phyloP scores from a whole-genome alignment of 306 rosid species.

The Hippophae tibetana region DNA sequence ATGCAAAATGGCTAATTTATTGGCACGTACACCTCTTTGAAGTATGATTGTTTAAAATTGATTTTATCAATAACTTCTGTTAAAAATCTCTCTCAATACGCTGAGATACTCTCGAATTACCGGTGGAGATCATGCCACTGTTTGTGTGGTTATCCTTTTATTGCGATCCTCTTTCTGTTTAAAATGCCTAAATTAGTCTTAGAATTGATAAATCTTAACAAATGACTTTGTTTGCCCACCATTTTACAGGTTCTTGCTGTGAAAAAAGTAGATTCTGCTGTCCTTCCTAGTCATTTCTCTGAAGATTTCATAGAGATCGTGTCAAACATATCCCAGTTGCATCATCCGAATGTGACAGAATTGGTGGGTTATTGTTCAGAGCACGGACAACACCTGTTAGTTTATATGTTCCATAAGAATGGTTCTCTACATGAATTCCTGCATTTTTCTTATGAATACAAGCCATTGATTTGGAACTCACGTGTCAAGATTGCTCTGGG shows the following conservation, averaged over 20 bases:
- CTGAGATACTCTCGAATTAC: background rate
- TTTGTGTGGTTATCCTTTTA: background rate
- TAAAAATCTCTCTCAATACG: background rate
- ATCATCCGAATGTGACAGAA: constrained; percentile 86
- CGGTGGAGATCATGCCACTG: background rate
- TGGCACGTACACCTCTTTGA: too few species aligned
- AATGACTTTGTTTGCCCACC: constrained; percentile 9
- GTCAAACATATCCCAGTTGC: constrained; percentile 62
- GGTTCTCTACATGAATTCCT: constrained; percentile 86
- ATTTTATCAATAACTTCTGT: background rate
- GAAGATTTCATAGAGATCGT: constrained; percentile 66
- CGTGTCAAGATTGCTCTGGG: constrained; percentile 98
- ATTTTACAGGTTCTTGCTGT: constrained; percentile 77
- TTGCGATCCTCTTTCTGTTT: background rate
- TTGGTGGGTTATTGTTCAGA: constrained; percentile 93
- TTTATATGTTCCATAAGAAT: constrained; percentile 72
- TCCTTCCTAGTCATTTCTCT: constrained; percentile 40
- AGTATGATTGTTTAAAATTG: background rate
- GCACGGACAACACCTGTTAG: constrained; percentile 87
- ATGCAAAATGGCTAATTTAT: background rate
- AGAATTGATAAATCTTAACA: background rate
- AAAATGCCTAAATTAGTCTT: background rate
- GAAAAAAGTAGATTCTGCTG: constrained; percentile 83
- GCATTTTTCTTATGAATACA: constrained; percentile 77
- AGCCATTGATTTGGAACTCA: constrained; percentile 91